Evolutionary conservation across 2,329 filamentous ascomycete genomes (phyloP).

Genomic region (Incumbomyces lentus): DNA sequence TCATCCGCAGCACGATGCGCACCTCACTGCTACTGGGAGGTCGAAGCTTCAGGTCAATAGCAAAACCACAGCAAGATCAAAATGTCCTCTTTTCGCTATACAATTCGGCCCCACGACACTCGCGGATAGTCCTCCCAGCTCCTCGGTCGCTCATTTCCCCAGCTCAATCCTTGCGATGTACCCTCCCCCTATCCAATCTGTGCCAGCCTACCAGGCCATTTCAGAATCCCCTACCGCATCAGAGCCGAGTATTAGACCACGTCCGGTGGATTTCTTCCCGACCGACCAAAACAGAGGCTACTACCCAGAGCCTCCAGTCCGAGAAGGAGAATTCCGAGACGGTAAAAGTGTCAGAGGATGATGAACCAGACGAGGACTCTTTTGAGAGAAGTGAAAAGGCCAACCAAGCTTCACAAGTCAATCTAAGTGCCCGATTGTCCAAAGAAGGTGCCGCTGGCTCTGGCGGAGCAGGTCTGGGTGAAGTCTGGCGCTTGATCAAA

Average conservation of each 20-base stretch:
- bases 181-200: not conserved
- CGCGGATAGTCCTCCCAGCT: slow-evolving; percentile 12
- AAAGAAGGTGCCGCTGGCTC: slow-evolving; percentile 56
- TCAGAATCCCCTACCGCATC: too few species aligned
- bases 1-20: slow-evolving; percentile 30
- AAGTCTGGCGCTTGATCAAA: slow-evolving; percentile 78
- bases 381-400: slow-evolving; percentile 74
- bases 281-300: slow-evolving; percentile 11
- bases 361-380: slow-evolving; percentile 35
- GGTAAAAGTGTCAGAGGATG: slow-evolving; percentile 41
- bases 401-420: slow-evolving; percentile 74
- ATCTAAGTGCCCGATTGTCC: slow-evolving; percentile 75
- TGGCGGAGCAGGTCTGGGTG: slow-evolving; percentile 52
- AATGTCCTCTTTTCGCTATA: slow-evolving; percentile 19
- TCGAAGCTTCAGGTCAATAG: slow-evolving; percentile 16
- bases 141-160: too few species aligned
- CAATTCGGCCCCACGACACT: slow-evolving; percentile 20
- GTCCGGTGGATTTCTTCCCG: slow-evolving; percentile 12
- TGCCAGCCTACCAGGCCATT: too few species aligned
- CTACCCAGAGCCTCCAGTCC: slow-evolving; percentile 16
- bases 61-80: slow-evolving; percentile 17
- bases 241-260: slow-evolving; percentile 7
- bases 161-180: slow-evolving; percentile 1
- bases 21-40: slow-evolving; percentile 29
- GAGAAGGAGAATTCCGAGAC: slow-evolving; percentile 9